Evolutionary conservation across 345 rosid genomes (phyloP).

Genomic region (Turnera subulata): DNA sequence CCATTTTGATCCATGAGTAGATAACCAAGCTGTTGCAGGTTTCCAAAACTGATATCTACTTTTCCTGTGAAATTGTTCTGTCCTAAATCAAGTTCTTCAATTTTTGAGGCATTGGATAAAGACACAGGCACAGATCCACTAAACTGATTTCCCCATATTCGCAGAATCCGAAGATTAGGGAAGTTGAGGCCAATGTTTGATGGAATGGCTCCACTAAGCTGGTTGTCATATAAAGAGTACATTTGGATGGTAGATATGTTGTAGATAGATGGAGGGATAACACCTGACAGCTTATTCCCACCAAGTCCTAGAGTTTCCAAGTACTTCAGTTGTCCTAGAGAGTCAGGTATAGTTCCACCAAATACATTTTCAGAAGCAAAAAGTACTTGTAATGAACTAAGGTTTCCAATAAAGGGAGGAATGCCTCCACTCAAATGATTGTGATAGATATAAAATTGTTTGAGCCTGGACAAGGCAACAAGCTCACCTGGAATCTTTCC

Average conservation of each 20-base stretch:
- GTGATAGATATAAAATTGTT: not conserved
- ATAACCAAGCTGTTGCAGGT: not conserved
- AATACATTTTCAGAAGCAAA: not conserved
- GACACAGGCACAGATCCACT: slow-evolving; percentile 3
- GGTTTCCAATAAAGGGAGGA: not conserved
- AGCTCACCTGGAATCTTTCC: not conserved
- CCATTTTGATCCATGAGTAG: not conserved
- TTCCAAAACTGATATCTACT: not conserved
- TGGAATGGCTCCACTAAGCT: slow-evolving; percentile 1
- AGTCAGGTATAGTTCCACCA: not conserved
- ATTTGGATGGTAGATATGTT: not conserved
- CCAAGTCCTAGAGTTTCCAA: not conserved
- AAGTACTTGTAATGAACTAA: not conserved
- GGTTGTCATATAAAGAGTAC: not conserved
- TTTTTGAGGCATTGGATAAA: not conserved
- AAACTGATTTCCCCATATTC: not conserved
- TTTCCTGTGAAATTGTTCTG: not conserved
- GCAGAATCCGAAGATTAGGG: not conserved
- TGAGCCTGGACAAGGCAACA: not conserved
- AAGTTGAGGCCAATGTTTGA: not conserved
- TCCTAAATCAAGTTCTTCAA: not conserved
- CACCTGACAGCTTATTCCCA: not conserved
- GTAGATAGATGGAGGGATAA: not conserved
- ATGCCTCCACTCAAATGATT: not conserved
- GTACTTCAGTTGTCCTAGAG: not conserved